These are phyloP conservation scores for Vachellia pachyceras DNA, from an alignment of 306 rosid genomes.

Conservation along the genomic window DNA sequence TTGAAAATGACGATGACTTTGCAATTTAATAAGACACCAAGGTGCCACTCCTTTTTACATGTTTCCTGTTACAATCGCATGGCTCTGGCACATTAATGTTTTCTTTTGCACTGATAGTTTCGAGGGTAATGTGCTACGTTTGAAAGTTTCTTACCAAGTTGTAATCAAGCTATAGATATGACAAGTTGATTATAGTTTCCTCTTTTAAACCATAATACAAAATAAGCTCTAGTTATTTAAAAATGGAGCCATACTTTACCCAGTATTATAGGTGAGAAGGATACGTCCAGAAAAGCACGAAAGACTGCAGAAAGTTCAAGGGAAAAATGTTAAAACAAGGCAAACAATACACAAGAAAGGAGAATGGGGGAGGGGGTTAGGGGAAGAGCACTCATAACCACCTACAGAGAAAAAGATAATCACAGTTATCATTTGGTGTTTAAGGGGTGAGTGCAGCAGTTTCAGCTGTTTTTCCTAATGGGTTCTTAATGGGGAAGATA, in stretches of 20 bases:
- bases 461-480: neutral
- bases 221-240: slow-evolving; percentile 18
- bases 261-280: slow-evolving; percentile 51
- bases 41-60: neutral
- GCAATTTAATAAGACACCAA: neutral
- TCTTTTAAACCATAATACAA: neutral
- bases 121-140: neutral
- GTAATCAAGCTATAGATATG: neutral
- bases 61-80: neutral
- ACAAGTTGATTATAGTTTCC: neutral
- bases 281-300: slow-evolving; percentile 99
- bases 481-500: neutral
- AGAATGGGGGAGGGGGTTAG: neutral
- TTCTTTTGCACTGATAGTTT: neutral
- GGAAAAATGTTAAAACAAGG: slow-evolving; percentile 18
- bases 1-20: neutral
- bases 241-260: slow-evolving; percentile 31
- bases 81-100: neutral
- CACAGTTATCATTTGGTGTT: slow-evolving; percentile 26
- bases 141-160: neutral
- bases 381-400: slow-evolving; percentile 6
- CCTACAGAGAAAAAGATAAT: neutral
- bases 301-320: slow-evolving; percentile 72
- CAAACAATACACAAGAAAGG: neutral
- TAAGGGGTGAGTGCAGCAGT: neutral